Percentiles rank a stretch among this genome's conserved stretches.
Evolutionary conservation across 2,329 filamentous ascomycete genomes (phyloP).

Genomic region (Stachybotrys elegans): DNA sequence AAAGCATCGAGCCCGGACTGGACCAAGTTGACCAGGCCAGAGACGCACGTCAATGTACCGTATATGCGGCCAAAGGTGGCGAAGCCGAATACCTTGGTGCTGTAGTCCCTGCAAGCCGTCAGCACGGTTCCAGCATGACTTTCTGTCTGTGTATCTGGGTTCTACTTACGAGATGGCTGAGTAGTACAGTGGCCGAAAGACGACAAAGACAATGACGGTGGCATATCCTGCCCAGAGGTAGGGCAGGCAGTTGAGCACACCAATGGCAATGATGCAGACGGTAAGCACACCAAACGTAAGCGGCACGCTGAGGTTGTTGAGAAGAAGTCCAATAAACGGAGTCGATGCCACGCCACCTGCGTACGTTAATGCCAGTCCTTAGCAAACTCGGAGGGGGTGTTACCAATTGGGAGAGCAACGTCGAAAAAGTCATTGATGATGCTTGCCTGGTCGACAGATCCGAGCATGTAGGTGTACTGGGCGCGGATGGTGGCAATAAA

Average conservation of each 20-base stretch:
- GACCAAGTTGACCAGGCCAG: constrained; percentile 65
- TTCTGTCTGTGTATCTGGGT: rapidly evolving
- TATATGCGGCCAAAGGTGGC: constrained; percentile 78
- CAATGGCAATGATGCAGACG: constrained; percentile 50
- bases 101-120: constrained; percentile 50
- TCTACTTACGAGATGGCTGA: constrained; percentile 58
- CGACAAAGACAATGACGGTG: constrained; percentile 63
- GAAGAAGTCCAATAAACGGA: constrained; percentile 65
- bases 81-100: constrained; percentile 77
- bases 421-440: constrained; percentile 38
- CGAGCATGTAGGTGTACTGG: constrained; percentile 65
- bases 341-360: constrained; percentile 62
- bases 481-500: constrained; percentile 61
- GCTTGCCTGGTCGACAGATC: constrained; percentile 34
- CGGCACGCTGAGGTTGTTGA: constrained; percentile 62
- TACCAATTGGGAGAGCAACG: constrained; percentile 57
- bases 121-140: background rate
- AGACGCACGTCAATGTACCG: constrained; percentile 67
- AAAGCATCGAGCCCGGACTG: constrained; percentile 66
- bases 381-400: no score
- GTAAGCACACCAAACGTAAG: constrained; percentile 56
- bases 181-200: constrained; percentile 73
- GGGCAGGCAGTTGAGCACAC: constrained; percentile 59
- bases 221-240: constrained; percentile 58
- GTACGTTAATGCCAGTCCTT: no score